Base-by-base conservation (phyloP, 148 eudicot genomes). In the Rhododendron ovatum region DNA sequence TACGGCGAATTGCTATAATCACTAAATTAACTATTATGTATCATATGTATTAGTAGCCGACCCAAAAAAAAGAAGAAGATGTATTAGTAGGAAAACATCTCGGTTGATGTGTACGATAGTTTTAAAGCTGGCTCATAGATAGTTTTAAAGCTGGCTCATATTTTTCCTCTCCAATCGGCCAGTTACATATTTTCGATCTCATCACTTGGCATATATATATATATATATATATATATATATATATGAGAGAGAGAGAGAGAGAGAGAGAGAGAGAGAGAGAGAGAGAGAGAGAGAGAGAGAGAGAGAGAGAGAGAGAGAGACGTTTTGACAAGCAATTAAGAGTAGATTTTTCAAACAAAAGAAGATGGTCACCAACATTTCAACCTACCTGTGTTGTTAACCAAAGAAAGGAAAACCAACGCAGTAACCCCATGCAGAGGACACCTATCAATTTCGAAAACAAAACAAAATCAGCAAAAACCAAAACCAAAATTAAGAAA, bases 361-460 rank as follows among this genome's bases (percentile, higher is more conserved):
- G 11, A 7, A 87, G 39, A 75, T 13, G 92, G 89, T 88, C 84
- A 90, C 92, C 90, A 80, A 90, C 86, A 90, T 57, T 71, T 28
- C 39, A 83, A 90, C 90, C 92, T 89, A 90, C 86, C 89, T 28
- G 86, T 89, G 89, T 86, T 83, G 89, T 81, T 84, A 86, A 83
- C 88, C 89, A 85, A 88, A 73, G 51, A 67, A 80, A 61, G 41
- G 51, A 57, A 83, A 87, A 81, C 39, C 39, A 71, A 30, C 76
- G 76, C 30, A 80, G 28, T 47, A 48, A 45, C 69, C 73, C 69
- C 87, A 80, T 69, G 73, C 37, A 57, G n/a, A 13, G 33, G 77
- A 43, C 86, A 51, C 80, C 69, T 39, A 35, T 28, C 63, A 22
- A 22, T 15, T 39, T 35, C 39, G 45, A 71, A 77, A 3, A 9